A percentile compares a stretch with the other conserved stretches of the same genome.
These are phyloP conservation scores for Mariannaea elegans DNA, from an alignment of 2,329 filamentous ascomycete species.

Conservation along the genomic window DNA sequence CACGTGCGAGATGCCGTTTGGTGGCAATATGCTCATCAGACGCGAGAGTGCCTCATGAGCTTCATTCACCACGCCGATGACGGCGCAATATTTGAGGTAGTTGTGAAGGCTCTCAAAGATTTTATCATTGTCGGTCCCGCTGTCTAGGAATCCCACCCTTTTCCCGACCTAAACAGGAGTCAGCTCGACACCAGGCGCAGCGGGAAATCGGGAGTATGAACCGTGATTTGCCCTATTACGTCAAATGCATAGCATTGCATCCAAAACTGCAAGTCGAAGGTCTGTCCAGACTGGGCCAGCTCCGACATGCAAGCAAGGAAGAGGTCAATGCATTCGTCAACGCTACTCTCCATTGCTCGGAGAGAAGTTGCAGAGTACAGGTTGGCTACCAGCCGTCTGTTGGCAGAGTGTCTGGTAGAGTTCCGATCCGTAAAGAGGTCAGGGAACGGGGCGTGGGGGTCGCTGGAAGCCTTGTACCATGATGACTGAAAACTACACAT, in stretches of 20 bases:
- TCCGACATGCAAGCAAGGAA: background rate
- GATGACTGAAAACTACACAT: background rate
- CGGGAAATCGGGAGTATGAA: too few species aligned
- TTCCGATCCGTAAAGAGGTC: conserved; percentile 17
- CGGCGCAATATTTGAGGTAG: conserved; percentile 8
- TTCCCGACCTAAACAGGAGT: background rate
- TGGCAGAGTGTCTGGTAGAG: background rate
- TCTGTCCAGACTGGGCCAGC: background rate
- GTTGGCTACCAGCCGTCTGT: conserved; percentile 10
- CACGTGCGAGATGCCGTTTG: background rate
- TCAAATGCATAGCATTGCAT: conserved; percentile 23
- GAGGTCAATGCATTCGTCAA: conserved; percentile 13
- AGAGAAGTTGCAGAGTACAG: conserved; percentile 13
- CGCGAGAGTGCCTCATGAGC: background rate
- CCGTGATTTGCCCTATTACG: conserved; percentile 17
- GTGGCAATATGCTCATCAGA: conserved; percentile 1
- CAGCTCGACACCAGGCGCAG: background rate
- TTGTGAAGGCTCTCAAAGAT: conserved; percentile 3
- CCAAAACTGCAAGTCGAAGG: conserved; percentile 13
- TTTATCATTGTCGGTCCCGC: background rate
- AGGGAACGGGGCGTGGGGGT: background rate
- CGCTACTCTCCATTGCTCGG: conserved; percentile 2
- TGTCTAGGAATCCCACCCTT: conserved; percentile 7
- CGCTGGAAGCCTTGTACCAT: conserved; percentile 14
- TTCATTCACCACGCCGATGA: conserved; percentile 4